Percentiles rank a stretch among this genome's conserved stretches.
Conservation (phyloP, 495 filamentous ascomycete species). For the Parathielavia hyrcaniae region DNA sequence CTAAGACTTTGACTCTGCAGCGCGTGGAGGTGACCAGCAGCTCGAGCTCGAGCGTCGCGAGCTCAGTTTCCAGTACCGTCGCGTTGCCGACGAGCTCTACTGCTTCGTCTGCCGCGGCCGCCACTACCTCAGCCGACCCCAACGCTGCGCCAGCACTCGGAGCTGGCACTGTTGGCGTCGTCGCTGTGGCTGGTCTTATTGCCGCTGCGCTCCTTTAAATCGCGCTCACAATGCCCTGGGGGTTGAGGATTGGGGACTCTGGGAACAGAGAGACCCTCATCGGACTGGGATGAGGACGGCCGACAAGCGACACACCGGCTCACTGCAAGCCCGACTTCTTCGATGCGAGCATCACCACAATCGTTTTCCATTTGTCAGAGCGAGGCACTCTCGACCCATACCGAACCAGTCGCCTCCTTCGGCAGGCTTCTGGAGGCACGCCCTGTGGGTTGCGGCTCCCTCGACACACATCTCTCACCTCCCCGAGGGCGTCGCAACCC, state of each 20-base stretch:
- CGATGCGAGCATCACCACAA: slow-evolving; percentile 42
- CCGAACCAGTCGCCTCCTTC: slow-evolving; percentile 6
- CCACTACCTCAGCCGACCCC: slow-evolving; percentile 24
- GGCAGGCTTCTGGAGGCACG: not conserved
- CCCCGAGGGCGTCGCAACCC: not conserved
- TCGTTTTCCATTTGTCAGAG: slow-evolving; percentile 42
- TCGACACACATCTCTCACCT: not conserved
- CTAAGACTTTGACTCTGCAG: slow-evolving; percentile 47
- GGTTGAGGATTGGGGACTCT: not conserved
- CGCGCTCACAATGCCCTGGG: not conserved
- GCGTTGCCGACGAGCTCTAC: slow-evolving; percentile 8
- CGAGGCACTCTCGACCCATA: slow-evolving; percentile 19
- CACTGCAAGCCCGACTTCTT: slow-evolving; percentile 32
- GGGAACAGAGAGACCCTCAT: not conserved
- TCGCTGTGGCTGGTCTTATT: slow-evolving; percentile 41
- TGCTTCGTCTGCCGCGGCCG: slow-evolving; percentile 14
- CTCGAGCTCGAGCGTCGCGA: not conserved
- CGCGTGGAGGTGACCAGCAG: slow-evolving; percentile 29
- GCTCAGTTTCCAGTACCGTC: slow-evolving; percentile 11
- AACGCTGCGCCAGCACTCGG: slow-evolving; percentile 34
- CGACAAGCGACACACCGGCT: not conserved
- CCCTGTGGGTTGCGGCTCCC: not conserved
- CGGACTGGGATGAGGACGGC: not conserved
- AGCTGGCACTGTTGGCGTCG: slow-evolving; percentile 36
- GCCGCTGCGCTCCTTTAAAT: slow-evolving; percentile 43